Evolutionary conservation across 208 protist species (phyloP).

Genomic region (Leptomonas pyrrhocoris): DNA sequence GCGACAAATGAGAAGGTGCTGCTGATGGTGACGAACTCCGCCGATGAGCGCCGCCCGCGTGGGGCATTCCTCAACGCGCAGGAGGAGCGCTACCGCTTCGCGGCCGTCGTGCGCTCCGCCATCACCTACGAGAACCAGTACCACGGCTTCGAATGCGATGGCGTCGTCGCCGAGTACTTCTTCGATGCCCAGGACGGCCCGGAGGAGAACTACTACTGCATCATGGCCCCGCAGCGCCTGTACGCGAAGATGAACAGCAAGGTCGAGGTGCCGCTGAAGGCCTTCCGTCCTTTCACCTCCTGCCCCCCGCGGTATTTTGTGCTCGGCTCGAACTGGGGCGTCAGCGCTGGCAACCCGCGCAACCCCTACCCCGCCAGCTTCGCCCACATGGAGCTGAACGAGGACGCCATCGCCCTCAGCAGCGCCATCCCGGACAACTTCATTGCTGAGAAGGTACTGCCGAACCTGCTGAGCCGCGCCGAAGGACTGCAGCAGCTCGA

Average conservation of each 20-base stretch:
- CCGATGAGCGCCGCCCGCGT: conserved; percentile 70
- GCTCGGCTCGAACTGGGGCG: conserved; percentile 80
- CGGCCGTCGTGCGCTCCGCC: conserved; percentile 76
- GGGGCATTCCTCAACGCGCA: conserved; percentile 74
- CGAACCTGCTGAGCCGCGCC: conserved; percentile 53
- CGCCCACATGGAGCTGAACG: conserved; percentile 78
- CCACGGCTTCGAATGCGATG: conserved; percentile 78
- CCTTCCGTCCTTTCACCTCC: conserved; percentile 74
- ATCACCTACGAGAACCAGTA: conserved; percentile 83
- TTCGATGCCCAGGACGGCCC: conserved; percentile 74
- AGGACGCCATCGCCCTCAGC: conserved; percentile 65
- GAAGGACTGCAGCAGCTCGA: conserved; percentile 63
- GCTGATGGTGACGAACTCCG: conserved; percentile 77
- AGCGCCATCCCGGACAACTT: conserved; percentile 55
- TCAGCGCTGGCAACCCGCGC: conserved; percentile 47
- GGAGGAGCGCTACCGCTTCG: conserved; percentile 86
- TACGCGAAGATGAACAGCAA: conserved; percentile 59
- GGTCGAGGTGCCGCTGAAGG: conserved; percentile 70
- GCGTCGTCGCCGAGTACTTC: conserved; percentile 84
- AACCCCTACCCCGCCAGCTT: conserved; percentile 78
- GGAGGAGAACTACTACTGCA: conserved; percentile 90
- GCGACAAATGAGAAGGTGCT: conserved; percentile 86
- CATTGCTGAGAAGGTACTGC: conserved; percentile 61
- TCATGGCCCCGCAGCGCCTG: conserved; percentile 78
- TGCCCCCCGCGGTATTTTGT: conserved; percentile 85